Percentiles rank a stretch among this genome's conserved stretches.
These are phyloP conservation scores for Colletotrichum cuscutae DNA, from an alignment of 2,329 filamentous ascomycete genomes.

Conservation along the genomic window DNA sequence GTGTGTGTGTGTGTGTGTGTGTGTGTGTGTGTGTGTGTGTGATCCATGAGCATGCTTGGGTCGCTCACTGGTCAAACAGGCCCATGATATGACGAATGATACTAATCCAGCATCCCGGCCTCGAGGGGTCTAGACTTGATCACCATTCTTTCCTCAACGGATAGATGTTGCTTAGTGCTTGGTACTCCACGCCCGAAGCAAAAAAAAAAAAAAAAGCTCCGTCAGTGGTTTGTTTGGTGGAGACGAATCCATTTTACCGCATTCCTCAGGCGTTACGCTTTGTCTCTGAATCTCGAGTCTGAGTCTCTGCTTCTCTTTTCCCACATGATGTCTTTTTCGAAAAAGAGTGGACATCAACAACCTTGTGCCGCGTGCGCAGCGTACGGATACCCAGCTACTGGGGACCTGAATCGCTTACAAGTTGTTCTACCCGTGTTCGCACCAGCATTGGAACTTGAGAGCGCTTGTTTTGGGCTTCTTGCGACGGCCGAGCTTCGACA, in stretches of 20 bases:
- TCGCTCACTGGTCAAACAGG: slow-evolving; percentile 22
- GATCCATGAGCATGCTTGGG: slow-evolving; percentile 6
- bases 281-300: background rate
- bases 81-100: slow-evolving; percentile 23
- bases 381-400: background rate
- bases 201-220: slow-evolving; percentile 14
- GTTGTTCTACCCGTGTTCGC: background rate
- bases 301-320: slow-evolving; percentile 4
- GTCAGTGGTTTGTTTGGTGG: slow-evolving; percentile 29
- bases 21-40: too few species aligned
- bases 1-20: too few species aligned
- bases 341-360: slow-evolving; percentile 13
- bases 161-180: slow-evolving; percentile 13
- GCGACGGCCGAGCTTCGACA: slow-evolving; percentile 8
- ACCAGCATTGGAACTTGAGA: background rate
- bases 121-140: slow-evolving; percentile 17
- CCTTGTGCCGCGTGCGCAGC: background rate
- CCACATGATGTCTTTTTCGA: slow-evolving; percentile 14
- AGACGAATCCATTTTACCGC: slow-evolving; percentile 18
- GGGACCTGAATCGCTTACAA: background rate
- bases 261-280: slow-evolving; percentile 34
- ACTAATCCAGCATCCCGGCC: background rate
- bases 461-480: slow-evolving; percentile 16
- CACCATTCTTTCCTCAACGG: slow-evolving; percentile 11
- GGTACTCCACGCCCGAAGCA: slow-evolving; percentile 3